Evolutionary conservation across 1,284 basidiomycete genomes (phyloP).

Genomic region (Apiotrichum sp.): DNA sequence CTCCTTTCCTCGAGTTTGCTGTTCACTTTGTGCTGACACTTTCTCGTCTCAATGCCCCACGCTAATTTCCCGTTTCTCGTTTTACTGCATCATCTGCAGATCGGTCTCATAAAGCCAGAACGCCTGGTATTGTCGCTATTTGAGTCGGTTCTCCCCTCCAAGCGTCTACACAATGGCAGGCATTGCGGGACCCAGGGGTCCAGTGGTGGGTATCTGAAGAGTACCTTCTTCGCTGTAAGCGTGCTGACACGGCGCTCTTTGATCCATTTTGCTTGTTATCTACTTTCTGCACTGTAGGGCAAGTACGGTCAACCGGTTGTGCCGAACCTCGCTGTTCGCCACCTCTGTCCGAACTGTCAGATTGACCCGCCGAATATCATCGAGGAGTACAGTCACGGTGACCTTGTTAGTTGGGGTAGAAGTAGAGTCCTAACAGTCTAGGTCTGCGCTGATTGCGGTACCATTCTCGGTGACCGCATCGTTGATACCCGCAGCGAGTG

Average conservation of each 20-base stretch:
- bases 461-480: constrained; percentile 90
- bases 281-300: constrained; percentile 18
- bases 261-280: not conserved
- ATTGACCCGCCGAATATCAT: constrained; percentile 88
- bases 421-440: constrained; percentile 4
- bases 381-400: constrained; percentile 96
- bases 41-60: too few species aligned
- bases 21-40: too few species aligned
- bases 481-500: constrained; percentile 98
- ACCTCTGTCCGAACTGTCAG: constrained; percentile 91
- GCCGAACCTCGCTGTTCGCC: constrained; percentile 69
- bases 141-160: constrained; percentile 3
- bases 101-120: too few species aligned
- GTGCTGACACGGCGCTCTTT: not conserved
- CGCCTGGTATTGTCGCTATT: not conserved
- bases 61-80: too few species aligned
- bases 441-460: constrained; percentile 84
- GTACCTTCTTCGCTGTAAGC: not conserved
- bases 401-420: constrained; percentile 59
- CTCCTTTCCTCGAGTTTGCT: too few species aligned
- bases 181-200: constrained; percentile 33
- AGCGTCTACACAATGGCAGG: constrained; percentile 17
- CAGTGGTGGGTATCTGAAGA: constrained; percentile 21
- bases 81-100: too few species aligned
- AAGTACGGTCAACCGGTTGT: constrained; percentile 54